phyloP scores from a whole-genome alignment of 164 flowering plant genomes.

The Macadamia integrifolia region DNA sequence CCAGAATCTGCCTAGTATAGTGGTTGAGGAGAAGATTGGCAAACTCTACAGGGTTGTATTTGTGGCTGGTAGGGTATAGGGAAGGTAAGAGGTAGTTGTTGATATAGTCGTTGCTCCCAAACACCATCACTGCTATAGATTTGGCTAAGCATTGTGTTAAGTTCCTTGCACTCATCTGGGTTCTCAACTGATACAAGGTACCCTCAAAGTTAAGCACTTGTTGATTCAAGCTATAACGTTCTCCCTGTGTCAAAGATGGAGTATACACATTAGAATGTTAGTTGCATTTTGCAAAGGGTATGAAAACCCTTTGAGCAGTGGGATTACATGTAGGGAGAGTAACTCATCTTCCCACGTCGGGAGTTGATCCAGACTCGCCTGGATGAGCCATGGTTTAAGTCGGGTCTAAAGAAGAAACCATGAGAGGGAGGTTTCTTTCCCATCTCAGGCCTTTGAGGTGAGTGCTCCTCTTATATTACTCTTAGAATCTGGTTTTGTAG shows the following conservation, averaged over 20 bases:
- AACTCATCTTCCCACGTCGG: too few species aligned
- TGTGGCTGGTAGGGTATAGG: constrained; percentile 39
- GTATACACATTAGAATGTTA: too few species aligned
- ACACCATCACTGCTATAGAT: constrained; percentile 49
- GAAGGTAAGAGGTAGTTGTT: constrained; percentile 67
- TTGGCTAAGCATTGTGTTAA: constrained; percentile 36
- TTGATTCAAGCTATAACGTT: constrained; percentile 47
- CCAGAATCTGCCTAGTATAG: constrained; percentile 52
- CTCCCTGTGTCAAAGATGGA: constrained; percentile 41
- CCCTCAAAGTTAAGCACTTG: constrained; percentile 61
- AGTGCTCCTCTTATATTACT: too few species aligned
- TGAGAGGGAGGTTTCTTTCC: too few species aligned
- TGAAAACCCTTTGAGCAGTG: too few species aligned
- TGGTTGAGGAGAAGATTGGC: constrained; percentile 55
- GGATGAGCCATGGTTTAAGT: too few species aligned
- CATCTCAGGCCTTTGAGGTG: too few species aligned
- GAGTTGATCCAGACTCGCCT: too few species aligned
- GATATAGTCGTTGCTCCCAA: constrained; percentile 75
- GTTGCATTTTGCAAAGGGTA: too few species aligned
- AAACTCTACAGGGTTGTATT: constrained; percentile 38
- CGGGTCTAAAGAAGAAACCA: too few species aligned
- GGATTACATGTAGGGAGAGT: too few species aligned
- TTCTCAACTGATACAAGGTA: constrained; percentile 40
- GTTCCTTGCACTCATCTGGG: constrained; percentile 21
- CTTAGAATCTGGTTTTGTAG: too few species aligned